Conservation (phyloP, 2,329 filamentous ascomycete species). For the Botrytis aclada region DNA sequence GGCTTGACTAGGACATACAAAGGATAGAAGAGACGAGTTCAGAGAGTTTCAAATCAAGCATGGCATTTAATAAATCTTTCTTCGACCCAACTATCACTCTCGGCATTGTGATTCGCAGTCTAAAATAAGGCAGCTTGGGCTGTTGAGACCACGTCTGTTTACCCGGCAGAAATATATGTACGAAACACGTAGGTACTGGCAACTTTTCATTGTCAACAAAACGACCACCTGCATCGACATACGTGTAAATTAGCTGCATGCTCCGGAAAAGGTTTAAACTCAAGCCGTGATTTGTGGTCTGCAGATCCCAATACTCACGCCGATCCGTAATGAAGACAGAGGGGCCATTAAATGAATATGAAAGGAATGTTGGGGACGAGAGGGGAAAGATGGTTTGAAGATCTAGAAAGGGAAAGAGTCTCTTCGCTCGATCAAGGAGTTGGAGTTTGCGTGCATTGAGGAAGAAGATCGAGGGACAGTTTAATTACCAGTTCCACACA, state of each 20-base stretch:
- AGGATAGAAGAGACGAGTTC: neutral
- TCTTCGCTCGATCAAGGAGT: neutral
- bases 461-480: neutral
- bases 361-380: neutral
- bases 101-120: neutral
- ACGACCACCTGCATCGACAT: neutral
- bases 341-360: neutral
- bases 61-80: neutral
- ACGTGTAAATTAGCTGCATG: neutral
- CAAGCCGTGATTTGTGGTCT: neutral
- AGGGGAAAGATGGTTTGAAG: neutral
- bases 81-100: neutral
- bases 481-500: neutral
- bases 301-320: neutral
- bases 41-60: neutral
- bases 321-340: neutral
- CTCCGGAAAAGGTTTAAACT: neutral
- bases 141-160: neutral
- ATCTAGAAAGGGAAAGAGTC: neutral
- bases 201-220: neutral
- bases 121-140: neutral
- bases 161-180: neutral
- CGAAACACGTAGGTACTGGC: neutral
- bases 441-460: neutral
- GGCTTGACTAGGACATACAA: neutral